Evolutionary conservation across 176 grass and related monocot genomes (phyloP).

Genomic region (Oryza longistaminata): DNA sequence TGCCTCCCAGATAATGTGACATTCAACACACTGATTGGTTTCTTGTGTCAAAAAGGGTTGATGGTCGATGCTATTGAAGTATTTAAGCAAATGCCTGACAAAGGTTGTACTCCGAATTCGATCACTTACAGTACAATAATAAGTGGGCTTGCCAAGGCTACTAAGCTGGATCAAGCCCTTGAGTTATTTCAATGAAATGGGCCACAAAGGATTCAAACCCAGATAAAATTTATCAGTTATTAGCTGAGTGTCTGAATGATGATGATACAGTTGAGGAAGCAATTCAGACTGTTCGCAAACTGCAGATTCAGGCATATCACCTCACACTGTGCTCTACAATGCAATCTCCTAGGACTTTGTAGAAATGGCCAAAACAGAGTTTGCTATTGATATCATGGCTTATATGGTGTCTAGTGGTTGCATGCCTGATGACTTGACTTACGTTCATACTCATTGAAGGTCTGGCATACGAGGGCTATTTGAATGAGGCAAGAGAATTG

Average conservation of each 20-base stretch:
- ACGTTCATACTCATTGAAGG: conserved; percentile 65
- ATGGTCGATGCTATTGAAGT: conserved; percentile 42
- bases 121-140: conserved; percentile 63
- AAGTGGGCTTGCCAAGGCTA: conserved; percentile 49
- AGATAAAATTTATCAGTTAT: conserved; percentile 53
- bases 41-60: conserved; percentile 59
- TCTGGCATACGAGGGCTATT: conserved; percentile 54
- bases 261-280: conserved; percentile 52
- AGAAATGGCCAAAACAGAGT: conserved; percentile 54
- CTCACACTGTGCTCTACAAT: conserved; percentile 57
- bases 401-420: conserved; percentile 66
- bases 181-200: conserved; percentile 76
- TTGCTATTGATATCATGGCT: conserved; percentile 62
- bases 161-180: conserved; percentile 43
- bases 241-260: conserved; percentile 49
- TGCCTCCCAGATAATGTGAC: conserved; percentile 45
- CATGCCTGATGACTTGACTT: conserved; percentile 67
- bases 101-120: conserved; percentile 58
- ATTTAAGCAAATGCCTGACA: conserved; percentile 55
- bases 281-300: conserved; percentile 44
- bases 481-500: conserved; percentile 58
- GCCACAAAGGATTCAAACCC: conserved; percentile 56
- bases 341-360: conserved; percentile 52
- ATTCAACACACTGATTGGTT: conserved; percentile 59
- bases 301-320: conserved; percentile 52